A percentile compares a stretch with the other conserved stretches of the same genome.
phyloP scores from a whole-genome alignment of 768 basidiomycete genomes.

The Pleurotus ostreatus region DNA sequence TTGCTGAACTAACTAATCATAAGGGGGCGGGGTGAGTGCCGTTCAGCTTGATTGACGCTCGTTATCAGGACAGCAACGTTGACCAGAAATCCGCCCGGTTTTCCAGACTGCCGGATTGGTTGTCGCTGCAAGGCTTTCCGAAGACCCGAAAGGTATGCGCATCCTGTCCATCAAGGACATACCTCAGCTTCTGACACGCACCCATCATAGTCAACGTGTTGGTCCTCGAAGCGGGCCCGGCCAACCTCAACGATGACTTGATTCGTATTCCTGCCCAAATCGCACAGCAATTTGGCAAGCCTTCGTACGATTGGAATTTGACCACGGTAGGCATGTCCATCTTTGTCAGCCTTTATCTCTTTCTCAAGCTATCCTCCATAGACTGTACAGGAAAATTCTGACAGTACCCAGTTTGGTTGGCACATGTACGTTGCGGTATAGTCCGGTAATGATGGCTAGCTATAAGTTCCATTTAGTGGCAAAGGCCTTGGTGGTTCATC shows the following conservation, averaged over 20 bases:
- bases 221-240: slow-evolving; percentile 16
- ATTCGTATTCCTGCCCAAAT: slow-evolving; percentile 10
- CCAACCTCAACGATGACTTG: slow-evolving; percentile 11
- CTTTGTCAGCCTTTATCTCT: not conserved
- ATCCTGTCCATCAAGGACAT: not conserved
- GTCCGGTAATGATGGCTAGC: not conserved
- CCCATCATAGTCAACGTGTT: slow-evolving; percentile 7
- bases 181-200: not conserved
- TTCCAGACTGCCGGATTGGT: slow-evolving; percentile 13
- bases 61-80: not conserved
- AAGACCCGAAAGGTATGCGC: slow-evolving; percentile 7
- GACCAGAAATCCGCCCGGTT: not conserved
- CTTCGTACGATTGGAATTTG: slow-evolving; percentile 17
- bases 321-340: not conserved
- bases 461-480: slow-evolving; percentile 7
- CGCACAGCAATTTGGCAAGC: slow-evolving; percentile 14
- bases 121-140: slow-evolving; percentile 12
- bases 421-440: slow-evolving; percentile 5
- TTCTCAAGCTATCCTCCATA: slow-evolving; percentile 3
- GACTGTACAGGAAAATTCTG: slow-evolving; percentile 12
- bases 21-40: not conserved
- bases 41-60: not conserved
- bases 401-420: slow-evolving; percentile 10
- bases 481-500: slow-evolving; percentile 20
- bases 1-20: too few relatives aligned